These are phyloP conservation scores for Cubamyces sp. DNA, from an alignment of 768 basidiomycete species.

Conservation along the genomic window DNA sequence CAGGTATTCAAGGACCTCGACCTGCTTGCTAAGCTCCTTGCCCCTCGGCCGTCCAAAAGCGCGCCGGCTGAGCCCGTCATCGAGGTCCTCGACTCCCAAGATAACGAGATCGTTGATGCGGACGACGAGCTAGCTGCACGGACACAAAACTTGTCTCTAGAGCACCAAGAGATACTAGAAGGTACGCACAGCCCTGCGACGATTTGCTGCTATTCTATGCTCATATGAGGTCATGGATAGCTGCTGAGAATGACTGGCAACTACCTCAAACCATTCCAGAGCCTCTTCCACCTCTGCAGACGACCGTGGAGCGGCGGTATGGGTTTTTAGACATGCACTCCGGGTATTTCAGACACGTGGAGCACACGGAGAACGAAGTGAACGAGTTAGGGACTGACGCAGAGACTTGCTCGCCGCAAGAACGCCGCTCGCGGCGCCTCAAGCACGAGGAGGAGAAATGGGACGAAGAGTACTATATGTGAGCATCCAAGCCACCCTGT, in stretches of 20 bases:
- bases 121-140: constrained; percentile 47
- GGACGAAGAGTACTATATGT: constrained; percentile 88
- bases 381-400: constrained; percentile 75
- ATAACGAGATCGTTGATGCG: constrained; percentile 24
- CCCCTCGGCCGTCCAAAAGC: constrained; percentile 54
- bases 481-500: constrained; percentile 27
- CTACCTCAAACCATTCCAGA: constrained; percentile 64
- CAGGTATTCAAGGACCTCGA: constrained; percentile 79
- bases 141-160: constrained; percentile 52
- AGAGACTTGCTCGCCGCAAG: constrained; percentile 54
- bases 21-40: constrained; percentile 75
- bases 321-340: constrained; percentile 78
- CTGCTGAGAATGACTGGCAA: constrained; percentile 80
- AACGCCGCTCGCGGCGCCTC: constrained; percentile 57
- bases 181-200: constrained; percentile 42
- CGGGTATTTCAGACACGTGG: constrained; percentile 74
- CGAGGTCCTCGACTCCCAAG: constrained; percentile 53
- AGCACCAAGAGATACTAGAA: constrained; percentile 54
- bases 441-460: constrained; percentile 76
- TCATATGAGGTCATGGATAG: constrained; percentile 40
- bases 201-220: too few species aligned
- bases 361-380: constrained; percentile 79
- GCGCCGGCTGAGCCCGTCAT: constrained; percentile 46
- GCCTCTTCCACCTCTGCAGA: constrained; percentile 41
- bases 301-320: constrained; percentile 55